Evolutionary conservation across 805 yeast species (phyloP).

Genomic region (Teunomyces atbi): DNA sequence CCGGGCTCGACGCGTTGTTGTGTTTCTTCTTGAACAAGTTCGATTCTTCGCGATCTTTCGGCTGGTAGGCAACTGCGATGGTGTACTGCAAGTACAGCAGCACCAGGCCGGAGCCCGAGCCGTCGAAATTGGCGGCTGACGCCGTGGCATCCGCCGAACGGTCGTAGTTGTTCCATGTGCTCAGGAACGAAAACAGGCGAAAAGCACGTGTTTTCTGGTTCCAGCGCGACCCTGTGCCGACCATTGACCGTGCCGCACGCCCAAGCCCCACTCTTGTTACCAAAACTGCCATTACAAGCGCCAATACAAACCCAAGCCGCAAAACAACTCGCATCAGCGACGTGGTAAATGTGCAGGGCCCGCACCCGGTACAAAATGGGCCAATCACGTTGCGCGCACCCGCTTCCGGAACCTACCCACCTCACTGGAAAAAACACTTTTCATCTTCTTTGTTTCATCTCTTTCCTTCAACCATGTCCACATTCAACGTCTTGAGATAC

Average conservation of each 20-base stretch:
- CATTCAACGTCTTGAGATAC: constrained; percentile 83
- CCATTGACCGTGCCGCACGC: not conserved
- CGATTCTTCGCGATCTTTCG: constrained; percentile 62
- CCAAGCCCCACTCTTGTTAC: constrained; percentile 7
- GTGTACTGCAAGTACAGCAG: constrained; percentile 37
- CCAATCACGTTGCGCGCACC: constrained; percentile 5
- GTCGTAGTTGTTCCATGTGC: constrained; percentile 8
- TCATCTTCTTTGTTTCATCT: not conserved
- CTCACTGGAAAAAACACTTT: not conserved
- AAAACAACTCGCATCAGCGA: no score
- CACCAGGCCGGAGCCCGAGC: constrained; percentile 16
- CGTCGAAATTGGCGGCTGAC: constrained; percentile 19
- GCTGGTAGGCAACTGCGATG: constrained; percentile 69
- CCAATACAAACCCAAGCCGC: not conserved
- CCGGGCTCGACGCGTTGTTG: constrained; percentile 31
- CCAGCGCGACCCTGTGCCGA: not conserved
- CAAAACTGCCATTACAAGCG: constrained; percentile 11
- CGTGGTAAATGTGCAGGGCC: no score
- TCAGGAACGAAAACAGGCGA: constrained; percentile 19
- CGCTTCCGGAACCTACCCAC: not conserved
- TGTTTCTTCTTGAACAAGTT: constrained; percentile 35
- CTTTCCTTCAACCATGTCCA: constrained; percentile 24
- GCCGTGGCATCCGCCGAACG: constrained; percentile 15
- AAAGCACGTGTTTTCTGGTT: not conserved
- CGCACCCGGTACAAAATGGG: not conserved